Conservation (phyloP, 2,329 filamentous ascomycete genomes). For the Claviceps lovelessii region DNA sequence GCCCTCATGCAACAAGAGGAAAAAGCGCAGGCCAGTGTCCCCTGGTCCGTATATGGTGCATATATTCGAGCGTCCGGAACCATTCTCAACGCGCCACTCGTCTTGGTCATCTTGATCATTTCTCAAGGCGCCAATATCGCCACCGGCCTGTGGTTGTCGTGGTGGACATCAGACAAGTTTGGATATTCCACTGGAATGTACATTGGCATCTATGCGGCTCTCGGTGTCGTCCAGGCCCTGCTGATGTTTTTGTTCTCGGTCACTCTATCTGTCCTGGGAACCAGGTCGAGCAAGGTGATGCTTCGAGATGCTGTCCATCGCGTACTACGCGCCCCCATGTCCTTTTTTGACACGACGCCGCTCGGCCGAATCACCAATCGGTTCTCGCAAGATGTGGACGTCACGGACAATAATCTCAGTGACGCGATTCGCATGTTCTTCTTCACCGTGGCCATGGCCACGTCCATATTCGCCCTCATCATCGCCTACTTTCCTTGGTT, state of each 20-base stretch:
- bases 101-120: conserved; percentile 48
- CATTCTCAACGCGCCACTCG: conserved; percentile 51
- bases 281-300: conserved; percentile 68
- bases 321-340: conserved; percentile 62
- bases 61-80: conserved; percentile 66
- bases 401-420: conserved; percentile 85
- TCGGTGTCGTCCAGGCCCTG: conserved; percentile 57
- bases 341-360: conserved; percentile 94
- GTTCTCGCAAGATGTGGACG: conserved; percentile 88
- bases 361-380: conserved; percentile 91
- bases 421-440: conserved; percentile 91
- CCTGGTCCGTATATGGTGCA: conserved; percentile 64
- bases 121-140: conserved; percentile 75
- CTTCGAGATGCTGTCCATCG: conserved; percentile 65
- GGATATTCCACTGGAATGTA: conserved; percentile 53
- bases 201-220: conserved; percentile 55
- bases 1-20: conserved; percentile 61
- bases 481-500: conserved; percentile 95
- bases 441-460: conserved; percentile 68
- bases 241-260: conserved; percentile 73
- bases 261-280: conserved; percentile 63
- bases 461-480: conserved; percentile 74
- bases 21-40: conserved; percentile 59
- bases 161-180: conserved; percentile 76
- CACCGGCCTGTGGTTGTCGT: conserved; percentile 85